Conservation (phyloP, 2,329 filamentous ascomycete genomes). For the Podosphaera aphanis region DNA sequence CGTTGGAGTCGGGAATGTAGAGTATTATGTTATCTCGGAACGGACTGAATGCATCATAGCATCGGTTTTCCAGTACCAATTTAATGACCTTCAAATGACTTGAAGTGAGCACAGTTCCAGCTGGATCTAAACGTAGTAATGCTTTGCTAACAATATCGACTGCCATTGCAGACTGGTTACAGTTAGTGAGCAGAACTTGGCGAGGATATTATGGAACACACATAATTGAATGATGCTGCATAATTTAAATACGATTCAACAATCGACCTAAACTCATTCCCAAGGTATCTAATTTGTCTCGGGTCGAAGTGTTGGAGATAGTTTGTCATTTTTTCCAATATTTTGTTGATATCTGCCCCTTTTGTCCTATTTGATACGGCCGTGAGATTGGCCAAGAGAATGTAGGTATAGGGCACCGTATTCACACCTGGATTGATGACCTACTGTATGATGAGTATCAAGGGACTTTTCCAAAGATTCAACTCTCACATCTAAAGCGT, state of each 20-base stretch:
- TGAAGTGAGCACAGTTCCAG: constrained; percentile 40
- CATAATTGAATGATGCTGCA: constrained; percentile 9
- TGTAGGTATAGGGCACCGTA: constrained; percentile 32
- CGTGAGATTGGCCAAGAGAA: constrained; percentile 25
- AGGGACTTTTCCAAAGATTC: neutral
- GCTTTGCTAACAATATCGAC: constrained; percentile 19
- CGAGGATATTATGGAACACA: constrained; percentile 1
- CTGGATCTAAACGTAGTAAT: constrained; percentile 42
- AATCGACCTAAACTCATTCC: constrained; percentile 22
- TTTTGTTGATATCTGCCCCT: constrained; percentile 7
- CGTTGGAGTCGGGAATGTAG: constrained; percentile 31
- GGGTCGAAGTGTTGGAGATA: constrained; percentile 23
- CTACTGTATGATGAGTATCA: constrained; percentile 6
- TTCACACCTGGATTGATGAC: constrained; percentile 28
- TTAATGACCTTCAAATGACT: constrained; percentile 34
- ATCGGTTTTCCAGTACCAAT: constrained; percentile 29
- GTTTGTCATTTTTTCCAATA: constrained; percentile 25
- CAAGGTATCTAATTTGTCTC: constrained; percentile 29
- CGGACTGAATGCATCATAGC: constrained; percentile 29
- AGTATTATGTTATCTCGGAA: constrained; percentile 43
- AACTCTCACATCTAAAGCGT: constrained; percentile 17
- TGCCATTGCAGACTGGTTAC: constrained; percentile 9
- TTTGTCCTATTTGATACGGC: constrained; percentile 16
- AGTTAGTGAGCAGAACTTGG: neutral
- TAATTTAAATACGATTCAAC: constrained; percentile 18